phyloP scores from a whole-genome alignment of 208 protist species.

The Trypanosoma congolense region DNA sequence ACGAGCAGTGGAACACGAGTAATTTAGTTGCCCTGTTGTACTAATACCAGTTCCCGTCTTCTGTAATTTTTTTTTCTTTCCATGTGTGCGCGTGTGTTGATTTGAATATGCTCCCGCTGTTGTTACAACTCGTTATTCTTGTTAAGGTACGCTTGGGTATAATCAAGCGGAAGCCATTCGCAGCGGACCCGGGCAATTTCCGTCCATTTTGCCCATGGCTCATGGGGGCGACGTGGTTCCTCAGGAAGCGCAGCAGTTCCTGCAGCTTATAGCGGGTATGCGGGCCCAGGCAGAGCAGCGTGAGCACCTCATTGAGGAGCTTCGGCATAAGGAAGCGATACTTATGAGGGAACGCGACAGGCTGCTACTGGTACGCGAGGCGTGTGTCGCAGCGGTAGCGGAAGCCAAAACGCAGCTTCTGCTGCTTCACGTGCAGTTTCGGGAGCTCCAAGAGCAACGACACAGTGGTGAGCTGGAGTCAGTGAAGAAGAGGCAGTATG shows the following conservation, averaged over 20 bases:
- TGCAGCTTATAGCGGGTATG: constrained; percentile 17
- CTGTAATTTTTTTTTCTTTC: too few species aligned
- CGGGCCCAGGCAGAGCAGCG: constrained; percentile 17
- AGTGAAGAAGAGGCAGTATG: not conserved
- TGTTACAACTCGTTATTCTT: too few species aligned
- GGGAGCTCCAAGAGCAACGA: not conserved
- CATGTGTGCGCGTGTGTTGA: too few species aligned
- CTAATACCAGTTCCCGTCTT: too few species aligned
- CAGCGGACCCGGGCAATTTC: too few species aligned
- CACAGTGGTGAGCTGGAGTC: not conserved
- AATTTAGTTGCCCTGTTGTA: too few species aligned
- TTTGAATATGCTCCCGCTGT: too few species aligned
- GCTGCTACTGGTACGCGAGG: not conserved
- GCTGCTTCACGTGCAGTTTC: constrained; percentile 8
- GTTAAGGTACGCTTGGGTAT: too few species aligned
- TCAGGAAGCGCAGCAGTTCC: constrained; percentile 18
- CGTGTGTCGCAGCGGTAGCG: not conserved
- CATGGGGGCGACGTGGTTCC: not conserved
- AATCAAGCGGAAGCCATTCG: too few species aligned
- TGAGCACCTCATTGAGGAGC: not conserved
- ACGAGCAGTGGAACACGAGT: too few species aligned
- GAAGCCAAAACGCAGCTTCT: constrained; percentile 9
- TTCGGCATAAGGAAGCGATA: not conserved
- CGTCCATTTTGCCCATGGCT: too few species aligned
- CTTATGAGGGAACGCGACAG: not conserved